Conservation (phyloP, 331 rosid species). For the Rosa hybrid region DNA sequence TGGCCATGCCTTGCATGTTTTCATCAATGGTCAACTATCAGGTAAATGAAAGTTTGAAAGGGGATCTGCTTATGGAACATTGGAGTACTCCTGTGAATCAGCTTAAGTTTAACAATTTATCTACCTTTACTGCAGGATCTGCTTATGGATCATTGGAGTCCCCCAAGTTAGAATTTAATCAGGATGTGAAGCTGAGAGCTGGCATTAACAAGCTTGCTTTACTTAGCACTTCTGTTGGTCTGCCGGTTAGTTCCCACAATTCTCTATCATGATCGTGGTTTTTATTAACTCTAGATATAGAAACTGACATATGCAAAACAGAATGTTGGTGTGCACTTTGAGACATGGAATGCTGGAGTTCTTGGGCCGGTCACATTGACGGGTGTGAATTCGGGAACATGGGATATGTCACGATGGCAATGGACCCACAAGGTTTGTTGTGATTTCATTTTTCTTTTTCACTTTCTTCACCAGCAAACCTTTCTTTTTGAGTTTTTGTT, state of each 20-base stretch:
- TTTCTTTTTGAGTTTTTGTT: not conserved
- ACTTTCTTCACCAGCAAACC: not conserved
- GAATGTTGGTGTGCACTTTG: constrained; percentile 84
- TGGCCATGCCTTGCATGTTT: constrained; percentile 87
- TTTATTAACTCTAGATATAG: constrained; percentile 3
- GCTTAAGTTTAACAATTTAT: constrained; percentile 23
- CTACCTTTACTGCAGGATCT: constrained; percentile 55
- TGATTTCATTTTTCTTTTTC: not conserved
- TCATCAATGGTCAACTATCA: constrained; percentile 78
- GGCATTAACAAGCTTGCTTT: constrained; percentile 91
- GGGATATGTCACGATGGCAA: constrained; percentile 79
- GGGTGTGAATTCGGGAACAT: constrained; percentile 74
- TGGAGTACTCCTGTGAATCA: constrained; percentile 1
- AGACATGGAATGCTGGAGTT: constrained; percentile 92
- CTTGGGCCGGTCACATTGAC: constrained; percentile 81
- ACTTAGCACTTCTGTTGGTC: constrained; percentile 82
- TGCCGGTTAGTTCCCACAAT: constrained; percentile 63
- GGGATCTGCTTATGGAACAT: not conserved
- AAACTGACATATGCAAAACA: constrained; percentile 32
- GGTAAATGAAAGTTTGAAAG: constrained; percentile 48
- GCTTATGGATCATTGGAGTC: constrained; percentile 54
- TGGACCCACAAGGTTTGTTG: constrained; percentile 91
- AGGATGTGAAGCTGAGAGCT: constrained; percentile 49
- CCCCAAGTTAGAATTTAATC: constrained; percentile 70
- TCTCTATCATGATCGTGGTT: constrained; percentile 5